Evolutionary conservation across 495 filamentous ascomycete genomes (phyloP).

Genomic region (Extremus antarcticus): DNA sequence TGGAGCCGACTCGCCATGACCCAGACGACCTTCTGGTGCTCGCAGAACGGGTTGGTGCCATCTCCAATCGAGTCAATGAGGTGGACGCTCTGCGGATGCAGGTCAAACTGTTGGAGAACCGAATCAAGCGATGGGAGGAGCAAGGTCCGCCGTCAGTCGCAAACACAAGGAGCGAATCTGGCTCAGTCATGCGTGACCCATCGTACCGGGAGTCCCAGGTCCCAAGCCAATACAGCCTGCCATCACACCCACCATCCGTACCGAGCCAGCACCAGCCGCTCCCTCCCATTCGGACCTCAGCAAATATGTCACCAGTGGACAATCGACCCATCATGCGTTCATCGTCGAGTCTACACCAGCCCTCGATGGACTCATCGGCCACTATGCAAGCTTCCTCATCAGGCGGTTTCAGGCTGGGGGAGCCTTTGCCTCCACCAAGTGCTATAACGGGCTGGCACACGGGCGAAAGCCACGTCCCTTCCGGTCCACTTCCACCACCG

Average conservation of each 20-base stretch:
- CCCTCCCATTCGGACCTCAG: background rate
- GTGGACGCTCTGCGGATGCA: slow-evolving; percentile 30
- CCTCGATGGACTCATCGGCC: background rate
- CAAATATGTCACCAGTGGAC: background rate
- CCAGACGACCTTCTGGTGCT: slow-evolving; percentile 23
- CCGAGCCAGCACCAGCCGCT: background rate
- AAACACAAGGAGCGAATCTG: background rate
- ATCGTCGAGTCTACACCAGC: background rate
- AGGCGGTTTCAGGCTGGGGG: slow-evolving; percentile 1
- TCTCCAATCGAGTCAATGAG: slow-evolving; percentile 27
- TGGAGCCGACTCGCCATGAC: slow-evolving; percentile 3
- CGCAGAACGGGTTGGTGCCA: slow-evolving; percentile 13
- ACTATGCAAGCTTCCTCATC: background rate
- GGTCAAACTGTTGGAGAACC: slow-evolving; percentile 29
- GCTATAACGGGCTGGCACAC: slow-evolving; percentile 12
- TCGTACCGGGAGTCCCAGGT: slow-evolving; percentile 2
- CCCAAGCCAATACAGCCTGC: background rate
- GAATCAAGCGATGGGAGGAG: slow-evolving; percentile 29
- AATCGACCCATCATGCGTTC: background rate
- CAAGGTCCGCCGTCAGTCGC: slow-evolving; percentile 3
- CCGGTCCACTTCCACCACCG: slow-evolving; percentile 7
- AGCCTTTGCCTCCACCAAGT: slow-evolving; percentile 16
- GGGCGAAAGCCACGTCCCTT: slow-evolving; percentile 6
- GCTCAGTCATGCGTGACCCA: slow-evolving; percentile 5
- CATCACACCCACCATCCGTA: background rate